Evolutionary conservation across 2,329 filamentous ascomycete genomes (phyloP).

Genomic region (Fusarium sp.): DNA sequence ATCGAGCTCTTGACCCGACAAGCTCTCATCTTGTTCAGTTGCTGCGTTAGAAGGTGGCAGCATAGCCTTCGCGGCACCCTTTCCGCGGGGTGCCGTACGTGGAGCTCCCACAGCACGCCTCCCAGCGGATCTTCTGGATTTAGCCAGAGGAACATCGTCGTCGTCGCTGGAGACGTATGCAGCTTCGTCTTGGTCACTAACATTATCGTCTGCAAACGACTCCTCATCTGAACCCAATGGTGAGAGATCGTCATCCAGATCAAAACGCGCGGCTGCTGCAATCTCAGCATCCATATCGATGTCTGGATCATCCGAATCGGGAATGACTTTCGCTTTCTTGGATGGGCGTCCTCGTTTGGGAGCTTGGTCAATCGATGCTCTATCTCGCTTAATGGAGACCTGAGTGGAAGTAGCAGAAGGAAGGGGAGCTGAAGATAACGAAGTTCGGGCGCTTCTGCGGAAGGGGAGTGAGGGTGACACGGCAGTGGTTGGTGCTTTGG

Average conservation of each 20-base stretch:
- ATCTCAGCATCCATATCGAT: slow-evolving; percentile 54
- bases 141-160: slow-evolving; percentile 47
- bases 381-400: slow-evolving; percentile 44
- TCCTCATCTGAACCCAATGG: slow-evolving; percentile 31
- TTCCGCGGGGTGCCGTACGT: neutral
- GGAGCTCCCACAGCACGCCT: slow-evolving; percentile 11
- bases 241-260: slow-evolving; percentile 23
- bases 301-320: slow-evolving; percentile 52
- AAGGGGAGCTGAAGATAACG: slow-evolving; percentile 9
- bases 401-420: slow-evolving; percentile 18
- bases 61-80: neutral
- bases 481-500: slow-evolving; percentile 20
- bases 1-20: slow-evolving; percentile 21
- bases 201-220: slow-evolving; percentile 39
- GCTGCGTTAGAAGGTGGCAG: neutral
- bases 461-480: slow-evolving; percentile 16
- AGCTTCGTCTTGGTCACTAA: slow-evolving; percentile 30
- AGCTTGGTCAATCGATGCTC: slow-evolving; percentile 43
- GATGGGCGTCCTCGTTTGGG: slow-evolving; percentile 39
- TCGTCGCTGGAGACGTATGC: slow-evolving; percentile 49
- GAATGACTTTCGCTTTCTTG: slow-evolving; percentile 52
- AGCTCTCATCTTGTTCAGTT: neutral
- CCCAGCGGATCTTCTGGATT: slow-evolving; percentile 20
- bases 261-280: slow-evolving; percentile 46
- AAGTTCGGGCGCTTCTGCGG: slow-evolving; percentile 35